Evolutionary conservation across 2,329 filamentous ascomycete genomes (phyloP).

Genomic region (Fusarium albidum): DNA sequence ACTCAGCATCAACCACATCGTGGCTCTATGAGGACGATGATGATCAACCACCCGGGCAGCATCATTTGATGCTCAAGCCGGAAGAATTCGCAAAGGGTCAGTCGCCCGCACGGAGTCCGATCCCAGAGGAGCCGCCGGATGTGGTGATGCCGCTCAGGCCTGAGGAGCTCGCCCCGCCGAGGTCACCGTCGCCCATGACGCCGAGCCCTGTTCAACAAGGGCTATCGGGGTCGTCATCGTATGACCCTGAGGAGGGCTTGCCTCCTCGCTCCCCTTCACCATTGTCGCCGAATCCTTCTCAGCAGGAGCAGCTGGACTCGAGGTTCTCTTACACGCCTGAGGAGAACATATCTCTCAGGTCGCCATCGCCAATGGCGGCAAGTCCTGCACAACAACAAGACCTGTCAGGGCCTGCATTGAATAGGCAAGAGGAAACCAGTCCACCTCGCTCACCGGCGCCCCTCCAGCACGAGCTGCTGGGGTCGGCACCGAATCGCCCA

Average conservation of each 20-base stretch:
- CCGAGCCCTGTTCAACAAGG: conserved; percentile 10
- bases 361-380: conserved; percentile 20
- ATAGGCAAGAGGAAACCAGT: background rate
- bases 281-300: background rate
- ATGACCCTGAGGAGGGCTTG: background rate
- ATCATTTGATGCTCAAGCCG: conserved; percentile 3
- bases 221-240: background rate
- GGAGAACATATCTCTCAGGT: background rate
- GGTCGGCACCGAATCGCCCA: background rate
- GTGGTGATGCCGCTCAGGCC: conserved; percentile 11
- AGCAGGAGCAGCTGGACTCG: background rate
- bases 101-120: conserved; percentile 2
- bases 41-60: too few species aligned
- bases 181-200: conserved; percentile 17
- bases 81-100: conserved; percentile 20
- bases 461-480: background rate
- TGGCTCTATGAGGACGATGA: conserved; percentile 18
- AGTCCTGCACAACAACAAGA: conserved; percentile 1
- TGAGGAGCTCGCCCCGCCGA: conserved; percentile 13
- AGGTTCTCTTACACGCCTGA: background rate
- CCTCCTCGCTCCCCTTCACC: background rate
- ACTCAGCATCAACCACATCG: conserved; percentile 28
- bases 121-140: conserved; percentile 17
- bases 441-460: conserved; percentile 1
- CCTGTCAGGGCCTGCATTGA: background rate